Percentiles rank a stretch among this genome's conserved stretches.
These are phyloP conservation scores for Neobulgaria alba DNA, from an alignment of 2,329 filamentous ascomycete genomes.

Conservation along the genomic window DNA sequence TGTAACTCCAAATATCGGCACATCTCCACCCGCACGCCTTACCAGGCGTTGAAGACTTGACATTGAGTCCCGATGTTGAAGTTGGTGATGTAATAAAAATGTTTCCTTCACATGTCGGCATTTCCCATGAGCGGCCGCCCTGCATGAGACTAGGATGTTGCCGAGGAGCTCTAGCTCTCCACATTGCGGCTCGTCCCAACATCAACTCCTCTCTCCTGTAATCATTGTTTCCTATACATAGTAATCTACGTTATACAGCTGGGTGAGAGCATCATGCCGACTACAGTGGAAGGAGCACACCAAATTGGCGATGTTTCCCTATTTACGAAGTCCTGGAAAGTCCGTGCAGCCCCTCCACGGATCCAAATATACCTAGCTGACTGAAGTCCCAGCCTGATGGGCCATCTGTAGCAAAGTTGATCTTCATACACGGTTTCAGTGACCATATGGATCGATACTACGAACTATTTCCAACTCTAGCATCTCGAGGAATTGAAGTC, in stretches of 20 bases:
- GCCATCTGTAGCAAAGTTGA: constrained; percentile 53
- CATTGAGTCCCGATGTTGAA: too few relatives aligned
- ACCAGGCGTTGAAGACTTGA: too few relatives aligned
- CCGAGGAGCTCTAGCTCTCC: neutral
- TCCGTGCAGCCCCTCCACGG: too few relatives aligned
- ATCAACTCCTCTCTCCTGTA: neutral
- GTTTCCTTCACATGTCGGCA: too few relatives aligned
- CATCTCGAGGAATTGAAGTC: constrained; percentile 63
- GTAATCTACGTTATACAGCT: neutral
- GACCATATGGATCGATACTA: constrained; percentile 77
- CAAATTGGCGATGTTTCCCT: constrained; percentile 23
- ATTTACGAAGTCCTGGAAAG: constrained; percentile 29
- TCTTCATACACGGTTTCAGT: constrained; percentile 85
- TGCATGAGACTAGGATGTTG: neutral
- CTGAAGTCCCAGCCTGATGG: constrained; percentile 19
- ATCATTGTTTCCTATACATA: neutral
- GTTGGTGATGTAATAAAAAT: too few relatives aligned
- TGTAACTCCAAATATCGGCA: too few relatives aligned
- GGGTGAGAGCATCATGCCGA: constrained; percentile 18
- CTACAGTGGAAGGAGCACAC: constrained; percentile 26
- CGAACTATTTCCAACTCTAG: constrained; percentile 63
- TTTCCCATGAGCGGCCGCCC: too few relatives aligned
- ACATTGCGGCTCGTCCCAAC: neutral
- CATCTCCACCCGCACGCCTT: too few relatives aligned
- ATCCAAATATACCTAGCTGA: too few relatives aligned